Conservation (phyloP, 2,329 filamentous ascomycete genomes). For the Epichloe hybrida region DNA sequence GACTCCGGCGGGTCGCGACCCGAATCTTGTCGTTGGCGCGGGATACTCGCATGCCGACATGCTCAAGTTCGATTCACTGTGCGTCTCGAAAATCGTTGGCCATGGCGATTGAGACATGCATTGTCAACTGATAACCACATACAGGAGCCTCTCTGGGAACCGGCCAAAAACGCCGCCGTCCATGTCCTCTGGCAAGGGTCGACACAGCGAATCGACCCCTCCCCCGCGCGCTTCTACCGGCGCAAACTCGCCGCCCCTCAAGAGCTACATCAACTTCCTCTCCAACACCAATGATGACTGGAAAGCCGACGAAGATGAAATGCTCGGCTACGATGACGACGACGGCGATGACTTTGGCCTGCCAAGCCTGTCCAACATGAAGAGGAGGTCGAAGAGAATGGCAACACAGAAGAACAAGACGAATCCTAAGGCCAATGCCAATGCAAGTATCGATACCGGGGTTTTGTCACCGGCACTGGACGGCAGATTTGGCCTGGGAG, state of each 20-base stretch:
- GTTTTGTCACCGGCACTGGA: slow-evolving; percentile 24
- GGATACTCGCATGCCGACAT: slow-evolving; percentile 95
- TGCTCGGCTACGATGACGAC: slow-evolving; percentile 71
- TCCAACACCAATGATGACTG: slow-evolving; percentile 74
- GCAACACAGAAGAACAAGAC: slow-evolving; percentile 26
- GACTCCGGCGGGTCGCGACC: slow-evolving; percentile 35
- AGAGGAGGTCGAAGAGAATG: slow-evolving; percentile 50
- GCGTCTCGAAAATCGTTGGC: slow-evolving; percentile 17
- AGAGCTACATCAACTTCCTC: slow-evolving; percentile 68
- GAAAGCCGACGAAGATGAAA: slow-evolving; percentile 63
- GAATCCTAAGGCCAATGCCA: neutral
- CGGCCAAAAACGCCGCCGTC: slow-evolving; percentile 66
- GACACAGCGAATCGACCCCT: slow-evolving; percentile 39
- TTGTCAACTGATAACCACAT: neutral
- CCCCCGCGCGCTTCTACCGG: slow-evolving; percentile 39
- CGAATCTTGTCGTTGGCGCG: slow-evolving; percentile 73
- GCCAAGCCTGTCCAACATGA: slow-evolving; percentile 84
- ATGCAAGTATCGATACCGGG: slow-evolving; percentile 10
- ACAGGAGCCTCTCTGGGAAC: slow-evolving; percentile 44
- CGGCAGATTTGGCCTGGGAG: slow-evolving; percentile 23
- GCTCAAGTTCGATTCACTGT: slow-evolving; percentile 75
- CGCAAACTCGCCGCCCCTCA: slow-evolving; percentile 49
- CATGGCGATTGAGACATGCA: neutral
- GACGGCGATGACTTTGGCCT: slow-evolving; percentile 93
- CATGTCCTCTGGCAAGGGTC: slow-evolving; percentile 37